A percentile compares a stretch with the other conserved stretches of the same genome.
Conservation (phyloP, 164 flowering plant genomes). For the Aristolochia californica region DNA sequence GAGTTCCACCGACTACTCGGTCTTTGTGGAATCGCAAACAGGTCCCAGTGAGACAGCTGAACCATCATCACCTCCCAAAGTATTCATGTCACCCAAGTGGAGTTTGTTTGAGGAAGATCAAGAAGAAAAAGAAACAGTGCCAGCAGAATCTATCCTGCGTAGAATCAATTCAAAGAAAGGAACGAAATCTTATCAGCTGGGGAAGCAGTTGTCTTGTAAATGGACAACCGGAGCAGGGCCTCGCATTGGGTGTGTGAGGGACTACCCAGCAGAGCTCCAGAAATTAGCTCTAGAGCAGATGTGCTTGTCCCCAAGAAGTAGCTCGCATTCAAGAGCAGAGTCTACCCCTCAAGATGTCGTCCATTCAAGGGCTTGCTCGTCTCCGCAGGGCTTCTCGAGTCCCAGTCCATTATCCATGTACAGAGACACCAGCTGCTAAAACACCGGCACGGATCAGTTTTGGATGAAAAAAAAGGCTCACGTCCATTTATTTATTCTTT, state of each 20-base stretch:
- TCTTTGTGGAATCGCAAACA: no score
- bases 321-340: slow-evolving; percentile 11
- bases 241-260: slow-evolving; percentile 71
- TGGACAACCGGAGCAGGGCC: slow-evolving; percentile 91
- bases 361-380: slow-evolving; percentile 10
- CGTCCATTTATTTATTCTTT: slow-evolving; percentile 5
- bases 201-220: slow-evolving; percentile 61
- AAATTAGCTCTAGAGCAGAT: slow-evolving; percentile 55
- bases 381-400: not conserved
- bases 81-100: slow-evolving; percentile 10
- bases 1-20: no score
- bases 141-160: slow-evolving; percentile 39
- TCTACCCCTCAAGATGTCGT: slow-evolving; percentile 16
- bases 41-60: no score
- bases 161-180: slow-evolving; percentile 64
- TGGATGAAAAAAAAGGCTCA: not conserved
- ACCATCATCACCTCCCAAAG: slow-evolving; percentile 7
- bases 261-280: slow-evolving; percentile 66
- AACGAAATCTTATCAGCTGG: slow-evolving; percentile 47
- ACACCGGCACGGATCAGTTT: no score
- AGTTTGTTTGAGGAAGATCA: slow-evolving; percentile 15
- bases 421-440: slow-evolving; percentile 8
- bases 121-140: slow-evolving; percentile 25
- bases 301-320: slow-evolving; percentile 61
- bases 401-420: slow-evolving; percentile 4